Conservation (phyloP, 768 basidiomycete genomes). For the Auricularia cornea region DNA sequence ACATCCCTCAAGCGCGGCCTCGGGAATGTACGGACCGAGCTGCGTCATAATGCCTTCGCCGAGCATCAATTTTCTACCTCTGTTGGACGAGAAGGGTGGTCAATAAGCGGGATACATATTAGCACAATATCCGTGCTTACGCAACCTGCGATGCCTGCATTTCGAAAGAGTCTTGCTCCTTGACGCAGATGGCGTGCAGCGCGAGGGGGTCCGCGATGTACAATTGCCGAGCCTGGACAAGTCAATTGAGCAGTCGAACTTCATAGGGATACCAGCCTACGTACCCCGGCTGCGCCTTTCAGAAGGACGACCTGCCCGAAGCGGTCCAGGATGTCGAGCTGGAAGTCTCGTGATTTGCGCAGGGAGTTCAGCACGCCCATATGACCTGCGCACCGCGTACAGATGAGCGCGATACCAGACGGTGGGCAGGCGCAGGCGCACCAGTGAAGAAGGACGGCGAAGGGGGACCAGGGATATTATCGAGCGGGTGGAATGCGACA, state of each 20-base stretch:
- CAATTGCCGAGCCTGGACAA: no score
- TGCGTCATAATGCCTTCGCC: slow-evolving; percentile 40
- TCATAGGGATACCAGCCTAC: no score
- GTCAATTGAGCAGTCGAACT: no score
- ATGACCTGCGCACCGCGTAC: slow-evolving; percentile 24
- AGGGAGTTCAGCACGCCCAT: slow-evolving; percentile 23
- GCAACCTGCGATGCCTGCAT: slow-evolving; percentile 36
- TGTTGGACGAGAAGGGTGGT: slow-evolving; percentile 10
- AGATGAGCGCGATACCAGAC: no score
- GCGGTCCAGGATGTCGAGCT: slow-evolving; percentile 23
- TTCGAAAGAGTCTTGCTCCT: slow-evolving; percentile 42
- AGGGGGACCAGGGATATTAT: slow-evolving; percentile 34
- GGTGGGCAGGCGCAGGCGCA: slow-evolving; percentile 5
- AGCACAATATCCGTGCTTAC: slow-evolving; percentile 28
- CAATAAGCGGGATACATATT: neutral
- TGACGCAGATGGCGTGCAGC: no score
- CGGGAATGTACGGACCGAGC: slow-evolving; percentile 19
- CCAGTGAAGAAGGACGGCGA: slow-evolving; percentile 27
- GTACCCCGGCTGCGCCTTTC: no score
- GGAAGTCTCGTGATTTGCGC: slow-evolving; percentile 29
- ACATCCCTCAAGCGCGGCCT: neutral
- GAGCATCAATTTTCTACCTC: slow-evolving; percentile 38
- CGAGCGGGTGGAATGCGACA: slow-evolving; percentile 18
- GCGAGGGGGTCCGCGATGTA: no score
- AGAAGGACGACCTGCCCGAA: slow-evolving; percentile 28